Evolutionary conservation across 257 asterid genomes (phyloP), one percentile per base, ranked within the genome.

Genomic region (Lavandula angustifolia): DNA sequence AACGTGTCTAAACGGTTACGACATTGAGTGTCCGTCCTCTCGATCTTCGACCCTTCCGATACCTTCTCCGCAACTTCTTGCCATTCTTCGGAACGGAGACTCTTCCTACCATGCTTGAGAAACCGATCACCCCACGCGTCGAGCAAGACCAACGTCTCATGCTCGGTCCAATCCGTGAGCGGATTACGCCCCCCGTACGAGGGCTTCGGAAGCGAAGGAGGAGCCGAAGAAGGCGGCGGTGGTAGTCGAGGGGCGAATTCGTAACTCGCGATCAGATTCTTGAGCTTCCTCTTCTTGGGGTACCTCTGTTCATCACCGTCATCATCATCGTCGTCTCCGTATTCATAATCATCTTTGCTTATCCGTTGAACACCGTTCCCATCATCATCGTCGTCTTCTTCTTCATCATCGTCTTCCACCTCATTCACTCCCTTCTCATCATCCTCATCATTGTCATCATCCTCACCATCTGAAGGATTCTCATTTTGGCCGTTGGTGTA

Each of bases 31-130:
- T 89, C 96, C 0, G 97, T 87, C 41, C 99, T 75, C 54, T 84
- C 95, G 6, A 87, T 75, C 46, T 73, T 85, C 0, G 96, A 89
- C 11, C 79, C 86, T 42, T 70, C 88, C 0, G 89, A 84, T 7
- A 92, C 99, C 73, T 77, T 85, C 34, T 84, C 94, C 0, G 97
- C 87, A 18, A 92, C 97, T 73, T 85, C 97, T 74, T 87, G 96
- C 97, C 97, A 92, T 70, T 92, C 97, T 62, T 89, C 97, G 0
- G 87, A 85, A 17, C 96, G 86, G 43, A 92, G 97, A 62, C 97
- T 89, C 71, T 92, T 92, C 71, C 96, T 78, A 68, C 96, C 97
- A 50, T 82, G 96, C 54, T 82, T 81, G 71, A 92, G 84, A 77
- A 83, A 89, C 43, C 95, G 71, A 16, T 84, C 88, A 0, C 99